Conservation (phyloP, 257 asterid species). For the Orobanche coerulescens region DNA sequence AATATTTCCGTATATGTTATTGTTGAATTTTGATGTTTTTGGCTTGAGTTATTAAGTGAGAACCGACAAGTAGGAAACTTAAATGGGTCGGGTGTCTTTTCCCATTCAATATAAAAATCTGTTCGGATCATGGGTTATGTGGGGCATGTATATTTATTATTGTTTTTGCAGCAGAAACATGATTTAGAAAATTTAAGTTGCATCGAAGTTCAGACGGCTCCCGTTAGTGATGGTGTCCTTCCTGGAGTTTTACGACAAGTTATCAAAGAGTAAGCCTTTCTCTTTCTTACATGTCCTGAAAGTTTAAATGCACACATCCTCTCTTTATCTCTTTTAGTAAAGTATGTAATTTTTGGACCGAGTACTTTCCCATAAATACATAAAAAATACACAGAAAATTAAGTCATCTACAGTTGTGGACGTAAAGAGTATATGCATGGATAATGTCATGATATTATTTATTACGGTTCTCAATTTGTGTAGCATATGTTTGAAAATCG, state of each 20-base stretch:
- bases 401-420: neutral
- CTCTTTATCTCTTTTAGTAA: neutral
- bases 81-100: constrained; percentile 1
- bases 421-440: neutral
- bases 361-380: neutral
- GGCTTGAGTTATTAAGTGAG: constrained; percentile 3
- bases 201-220: constrained; percentile 79
- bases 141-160: neutral
- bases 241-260: constrained; percentile 93
- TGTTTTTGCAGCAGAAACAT: constrained; percentile 38
- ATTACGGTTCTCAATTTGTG: constrained; percentile 22
- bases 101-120: neutral
- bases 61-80: neutral
- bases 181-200: constrained; percentile 21
- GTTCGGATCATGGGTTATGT: neutral
- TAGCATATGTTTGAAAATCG: constrained; percentile 59
- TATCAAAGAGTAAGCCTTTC: constrained; percentile 51
- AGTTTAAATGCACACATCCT: neutral
- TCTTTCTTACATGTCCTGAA: neutral
- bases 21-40: neutral
- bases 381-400: neutral
- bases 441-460: neutral
- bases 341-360: neutral
- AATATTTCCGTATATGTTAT: neutral
- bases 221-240: constrained; percentile 67